phyloP scores from a whole-genome alignment of 805 yeast species.

The Candida glaebosa region DNA sequence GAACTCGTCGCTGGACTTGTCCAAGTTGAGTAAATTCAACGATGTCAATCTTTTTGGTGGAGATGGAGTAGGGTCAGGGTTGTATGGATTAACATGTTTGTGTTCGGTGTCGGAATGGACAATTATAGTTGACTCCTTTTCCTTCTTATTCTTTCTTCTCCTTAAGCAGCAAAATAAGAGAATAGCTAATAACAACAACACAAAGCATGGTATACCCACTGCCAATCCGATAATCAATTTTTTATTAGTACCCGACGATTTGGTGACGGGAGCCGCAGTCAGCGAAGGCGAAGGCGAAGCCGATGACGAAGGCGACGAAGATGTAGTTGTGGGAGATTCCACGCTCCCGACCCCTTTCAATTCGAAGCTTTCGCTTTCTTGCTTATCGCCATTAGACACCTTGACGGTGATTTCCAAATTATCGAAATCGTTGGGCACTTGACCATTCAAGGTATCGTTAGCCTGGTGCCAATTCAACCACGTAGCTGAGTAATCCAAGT shows the following conservation, averaged over 20 bases:
- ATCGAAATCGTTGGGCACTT: conserved; percentile 39
- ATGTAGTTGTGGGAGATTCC: conserved; percentile 21
- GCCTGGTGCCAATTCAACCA: conserved; percentile 67
- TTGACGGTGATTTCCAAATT: conserved; percentile 21
- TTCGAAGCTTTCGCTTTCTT: conserved; percentile 40
- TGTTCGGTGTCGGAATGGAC: conserved; percentile 8
- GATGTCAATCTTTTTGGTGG: conserved; percentile 38
- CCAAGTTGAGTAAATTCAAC: conserved; percentile 50
- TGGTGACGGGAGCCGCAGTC: conserved; percentile 15
- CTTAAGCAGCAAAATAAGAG: conserved; percentile 54
- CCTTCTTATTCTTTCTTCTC: conserved; percentile 24
- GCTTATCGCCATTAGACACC: conserved; percentile 27
- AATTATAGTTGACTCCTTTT: conserved; percentile 14
- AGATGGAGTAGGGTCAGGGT: conserved; percentile 9
- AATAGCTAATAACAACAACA: conserved; percentile 36
- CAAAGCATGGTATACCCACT: conserved; percentile 70
- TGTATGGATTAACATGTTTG: conserved; percentile 6
- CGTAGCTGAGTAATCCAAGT: conserved; percentile 34
- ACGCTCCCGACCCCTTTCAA: conserved; percentile 47
- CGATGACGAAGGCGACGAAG: conserved; percentile 20
- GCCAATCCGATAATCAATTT: conserved; percentile 87
- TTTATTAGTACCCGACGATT: conserved; percentile 28
- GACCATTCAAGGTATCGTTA: conserved; percentile 68
- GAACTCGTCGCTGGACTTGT: conserved; percentile 29
- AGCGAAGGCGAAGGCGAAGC: conserved; percentile 28